Percentiles rank a stretch among this genome's conserved stretches.
Conservation (phyloP, 306 rosid genomes). For the Vicia faba region DNA sequence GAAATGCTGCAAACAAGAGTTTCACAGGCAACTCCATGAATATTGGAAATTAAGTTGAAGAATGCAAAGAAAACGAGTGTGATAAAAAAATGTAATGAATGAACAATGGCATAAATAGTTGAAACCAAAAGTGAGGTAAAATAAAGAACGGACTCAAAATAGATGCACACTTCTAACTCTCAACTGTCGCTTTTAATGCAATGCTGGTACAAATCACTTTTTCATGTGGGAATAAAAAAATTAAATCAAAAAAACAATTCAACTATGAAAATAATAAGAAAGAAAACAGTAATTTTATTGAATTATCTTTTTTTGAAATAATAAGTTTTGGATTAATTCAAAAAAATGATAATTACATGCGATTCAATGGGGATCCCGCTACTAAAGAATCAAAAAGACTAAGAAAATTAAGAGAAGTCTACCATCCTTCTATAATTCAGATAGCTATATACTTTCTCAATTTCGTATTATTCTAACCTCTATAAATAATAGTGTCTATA, state of each 20-base stretch:
- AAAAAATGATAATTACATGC: too few species aligned
- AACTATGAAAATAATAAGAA: neutral
- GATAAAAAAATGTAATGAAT: constrained; percentile 31
- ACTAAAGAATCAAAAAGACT: too few species aligned
- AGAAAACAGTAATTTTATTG: too few species aligned
- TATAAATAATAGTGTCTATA: too few species aligned
- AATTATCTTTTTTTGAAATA: too few species aligned
- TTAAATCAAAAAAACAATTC: too few species aligned
- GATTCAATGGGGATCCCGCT: too few species aligned
- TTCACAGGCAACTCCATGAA: constrained; percentile 59
- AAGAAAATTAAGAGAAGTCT: too few species aligned
- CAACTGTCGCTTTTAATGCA: constrained; percentile 73
- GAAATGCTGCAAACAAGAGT: constrained; percentile 44
- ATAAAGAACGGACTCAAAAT: constrained; percentile 20
- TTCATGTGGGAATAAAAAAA: neutral
- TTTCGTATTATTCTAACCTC: too few species aligned
- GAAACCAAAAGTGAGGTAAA: constrained; percentile 9
- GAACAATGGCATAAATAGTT: constrained; percentile 37
- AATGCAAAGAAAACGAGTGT: constrained; percentile 6
- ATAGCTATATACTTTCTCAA: too few species aligned
- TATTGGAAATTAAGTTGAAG: constrained; percentile 26
- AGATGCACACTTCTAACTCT: constrained; percentile 45
- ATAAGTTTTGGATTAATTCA: too few species aligned
- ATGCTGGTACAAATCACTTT: neutral
- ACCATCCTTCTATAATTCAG: too few species aligned